phyloP scores from a whole-genome alignment of 345 rosid genomes.

The Aurinia saxatilis region DNA sequence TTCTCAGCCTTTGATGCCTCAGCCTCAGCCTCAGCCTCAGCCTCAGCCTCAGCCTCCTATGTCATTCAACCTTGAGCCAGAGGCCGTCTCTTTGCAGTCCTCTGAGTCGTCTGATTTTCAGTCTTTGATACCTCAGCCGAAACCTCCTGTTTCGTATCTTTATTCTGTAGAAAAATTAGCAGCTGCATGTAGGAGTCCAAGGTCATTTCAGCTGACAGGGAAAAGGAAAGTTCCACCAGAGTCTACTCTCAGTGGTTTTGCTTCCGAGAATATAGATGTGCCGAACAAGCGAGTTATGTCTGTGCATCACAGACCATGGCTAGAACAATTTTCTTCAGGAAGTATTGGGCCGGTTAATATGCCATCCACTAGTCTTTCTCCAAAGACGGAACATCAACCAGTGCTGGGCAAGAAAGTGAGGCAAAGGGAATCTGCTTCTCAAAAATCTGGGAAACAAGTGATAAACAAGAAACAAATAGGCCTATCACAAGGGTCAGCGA shows the following conservation, averaged over 20 bases:
- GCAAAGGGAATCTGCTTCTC: conserved; percentile 31
- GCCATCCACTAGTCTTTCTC: conserved; percentile 27
- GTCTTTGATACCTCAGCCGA: conserved; percentile 11
- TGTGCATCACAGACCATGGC: conserved; percentile 80
- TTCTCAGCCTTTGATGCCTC: background rate
- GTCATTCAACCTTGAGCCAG: background rate
- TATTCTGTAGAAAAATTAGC: background rate
- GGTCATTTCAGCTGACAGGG: conserved; percentile 28
- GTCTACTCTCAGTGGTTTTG: conserved; percentile 25
- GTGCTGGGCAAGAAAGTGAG: conserved; percentile 33
- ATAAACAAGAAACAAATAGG: conserved; percentile 37
- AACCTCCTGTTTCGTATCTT: background rate
- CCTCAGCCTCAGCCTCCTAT: no score
- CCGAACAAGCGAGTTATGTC: conserved; percentile 51
- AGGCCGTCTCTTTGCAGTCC: background rate
- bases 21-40: background rate
- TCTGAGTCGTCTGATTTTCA: conserved; percentile 1
- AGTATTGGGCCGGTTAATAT: conserved; percentile 25
- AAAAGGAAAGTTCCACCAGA: conserved; percentile 64
- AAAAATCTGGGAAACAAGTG: conserved; percentile 35
- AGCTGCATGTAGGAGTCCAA: background rate
- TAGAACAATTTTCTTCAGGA: conserved; percentile 38
- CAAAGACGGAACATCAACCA: conserved; percentile 33
- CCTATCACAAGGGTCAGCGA: conserved; percentile 31
- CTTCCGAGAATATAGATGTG: conserved; percentile 24